These are phyloP conservation scores for Penicillium sp. DNA, from an alignment of 2,329 filamentous ascomycete species.

Conservation along the genomic window DNA sequence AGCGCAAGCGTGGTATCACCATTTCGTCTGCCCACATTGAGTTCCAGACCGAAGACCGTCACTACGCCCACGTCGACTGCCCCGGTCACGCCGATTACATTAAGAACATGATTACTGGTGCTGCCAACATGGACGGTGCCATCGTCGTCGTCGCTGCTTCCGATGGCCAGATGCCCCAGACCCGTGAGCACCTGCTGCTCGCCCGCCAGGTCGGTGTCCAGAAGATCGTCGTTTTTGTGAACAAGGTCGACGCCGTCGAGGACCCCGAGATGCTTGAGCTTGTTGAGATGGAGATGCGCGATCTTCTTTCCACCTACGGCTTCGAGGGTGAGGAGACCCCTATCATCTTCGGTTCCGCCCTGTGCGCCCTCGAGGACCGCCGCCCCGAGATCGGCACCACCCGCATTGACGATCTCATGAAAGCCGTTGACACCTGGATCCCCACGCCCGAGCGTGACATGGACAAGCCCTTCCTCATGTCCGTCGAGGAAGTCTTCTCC, in stretches of 20 bases:
- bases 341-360: conserved; percentile 93
- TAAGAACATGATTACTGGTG: conserved; percentile 99
- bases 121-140: conserved; percentile 98
- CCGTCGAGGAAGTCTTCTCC: conserved; percentile 89
- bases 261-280: conserved; percentile 99
- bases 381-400: conserved; percentile 79
- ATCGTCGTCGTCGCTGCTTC: conserved; percentile 98
- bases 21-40: conserved; percentile 98
- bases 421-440: conserved; percentile 92
- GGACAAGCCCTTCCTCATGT: conserved; percentile 99
- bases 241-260: conserved; percentile 97
- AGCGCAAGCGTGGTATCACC: conserved; percentile 99
- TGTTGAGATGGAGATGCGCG: conserved; percentile 99
- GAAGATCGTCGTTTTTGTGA: conserved; percentile 98
- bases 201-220: conserved; percentile 98
- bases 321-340: conserved; percentile 98
- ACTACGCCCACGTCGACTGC: conserved; percentile 99
- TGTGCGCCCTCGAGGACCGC: conserved; percentile 87
- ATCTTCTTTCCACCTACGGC: conserved; percentile 86
- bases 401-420: conserved; percentile 89
- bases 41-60: conserved; percentile 88
- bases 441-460: conserved; percentile 90
- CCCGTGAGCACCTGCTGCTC: conserved; percentile 94
- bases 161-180: conserved; percentile 99
- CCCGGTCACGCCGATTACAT: conserved; percentile 99